Conservation (phyloP, 2,329 filamentous ascomycete genomes). For the Phaeosphaeriaceae sp. region DNA sequence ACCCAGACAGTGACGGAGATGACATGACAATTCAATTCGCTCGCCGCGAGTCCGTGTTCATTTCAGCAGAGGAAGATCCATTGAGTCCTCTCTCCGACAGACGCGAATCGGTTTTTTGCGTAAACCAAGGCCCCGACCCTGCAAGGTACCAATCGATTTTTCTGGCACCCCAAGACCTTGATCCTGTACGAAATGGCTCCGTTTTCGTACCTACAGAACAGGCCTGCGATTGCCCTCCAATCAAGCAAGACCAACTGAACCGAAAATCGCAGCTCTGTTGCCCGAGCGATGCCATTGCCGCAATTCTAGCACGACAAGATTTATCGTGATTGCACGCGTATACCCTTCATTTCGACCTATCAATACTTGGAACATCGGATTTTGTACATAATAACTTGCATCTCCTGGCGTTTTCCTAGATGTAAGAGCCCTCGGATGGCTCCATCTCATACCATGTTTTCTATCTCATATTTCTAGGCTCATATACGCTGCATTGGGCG, state of each 20-base stretch:
- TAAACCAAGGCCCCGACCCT: conserved; percentile 15
- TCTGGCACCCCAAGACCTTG: conserved; percentile 11
- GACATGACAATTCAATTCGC: conserved; percentile 15
- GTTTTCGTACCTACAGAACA: conserved; percentile 21
- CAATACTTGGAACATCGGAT: conserved; percentile 28
- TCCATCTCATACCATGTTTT: conserved; percentile 15
- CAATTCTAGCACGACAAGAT: conserved; percentile 31
- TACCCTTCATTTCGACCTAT: conserved; percentile 26
- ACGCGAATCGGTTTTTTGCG: conserved; percentile 18
- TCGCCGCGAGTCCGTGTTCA: conserved; percentile 10
- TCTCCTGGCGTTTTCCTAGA: conserved; percentile 26
- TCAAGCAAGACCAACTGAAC: conserved; percentile 16
- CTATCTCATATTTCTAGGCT: not conserved
- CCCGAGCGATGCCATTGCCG: conserved; percentile 35
- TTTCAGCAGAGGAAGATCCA: not conserved
- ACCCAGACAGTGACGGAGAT: conserved; percentile 17
- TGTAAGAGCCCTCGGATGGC: conserved; percentile 33
- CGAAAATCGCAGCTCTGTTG: conserved; percentile 26
- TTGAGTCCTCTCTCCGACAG: conserved; percentile 10
- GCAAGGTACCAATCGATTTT: conserved; percentile 18
- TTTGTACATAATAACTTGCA: conserved; percentile 22
- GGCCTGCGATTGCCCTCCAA: conserved; percentile 19
- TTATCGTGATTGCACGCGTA: not conserved
- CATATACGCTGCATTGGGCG: not conserved
- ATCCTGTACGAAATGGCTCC: conserved; percentile 22